Evolutionary conservation across 2,329 filamentous ascomycete species (phyloP).

Genomic region (Chrysoporthe cubensis): DNA sequence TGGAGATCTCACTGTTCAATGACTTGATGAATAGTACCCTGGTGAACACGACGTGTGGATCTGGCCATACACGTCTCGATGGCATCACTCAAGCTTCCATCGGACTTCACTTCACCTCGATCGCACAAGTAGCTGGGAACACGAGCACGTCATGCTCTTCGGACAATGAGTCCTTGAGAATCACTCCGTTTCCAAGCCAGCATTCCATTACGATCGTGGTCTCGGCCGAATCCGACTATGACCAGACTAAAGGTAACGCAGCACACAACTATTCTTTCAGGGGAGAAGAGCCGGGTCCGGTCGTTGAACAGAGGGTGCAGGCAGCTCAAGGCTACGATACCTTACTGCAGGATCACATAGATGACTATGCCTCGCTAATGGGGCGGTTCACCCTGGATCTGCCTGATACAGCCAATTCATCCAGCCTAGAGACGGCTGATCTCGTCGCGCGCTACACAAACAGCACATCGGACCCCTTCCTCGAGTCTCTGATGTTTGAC

Average conservation of each 20-base stretch:
- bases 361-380: constrained; percentile 46
- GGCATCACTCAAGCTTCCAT: constrained; percentile 46
- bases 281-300: constrained; percentile 47
- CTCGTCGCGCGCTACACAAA: constrained; percentile 30
- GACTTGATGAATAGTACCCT: constrained; percentile 28
- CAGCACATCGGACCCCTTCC: constrained; percentile 50
- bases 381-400: constrained; percentile 47
- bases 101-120: constrained; percentile 50
- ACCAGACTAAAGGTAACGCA: constrained; percentile 51
- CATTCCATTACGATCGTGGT: constrained; percentile 45
- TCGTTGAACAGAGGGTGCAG: constrained; percentile 41
- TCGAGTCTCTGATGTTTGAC: constrained; percentile 58
- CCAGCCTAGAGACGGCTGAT: constrained; percentile 41
- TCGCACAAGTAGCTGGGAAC: constrained; percentile 37
- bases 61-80: constrained; percentile 37
- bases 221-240: constrained; percentile 53
- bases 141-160: constrained; percentile 18
- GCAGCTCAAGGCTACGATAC: constrained; percentile 36
- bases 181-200: constrained; percentile 34
- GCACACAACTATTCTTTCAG: constrained; percentile 50
- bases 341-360: constrained; percentile 42
- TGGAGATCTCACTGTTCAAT: constrained; percentile 50
- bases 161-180: constrained; percentile 34
- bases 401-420: constrained; percentile 48
- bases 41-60: constrained; percentile 39